Evolutionary conservation across 169 alveolate species (phyloP).

Genomic region (Cystoisospora suis): DNA sequence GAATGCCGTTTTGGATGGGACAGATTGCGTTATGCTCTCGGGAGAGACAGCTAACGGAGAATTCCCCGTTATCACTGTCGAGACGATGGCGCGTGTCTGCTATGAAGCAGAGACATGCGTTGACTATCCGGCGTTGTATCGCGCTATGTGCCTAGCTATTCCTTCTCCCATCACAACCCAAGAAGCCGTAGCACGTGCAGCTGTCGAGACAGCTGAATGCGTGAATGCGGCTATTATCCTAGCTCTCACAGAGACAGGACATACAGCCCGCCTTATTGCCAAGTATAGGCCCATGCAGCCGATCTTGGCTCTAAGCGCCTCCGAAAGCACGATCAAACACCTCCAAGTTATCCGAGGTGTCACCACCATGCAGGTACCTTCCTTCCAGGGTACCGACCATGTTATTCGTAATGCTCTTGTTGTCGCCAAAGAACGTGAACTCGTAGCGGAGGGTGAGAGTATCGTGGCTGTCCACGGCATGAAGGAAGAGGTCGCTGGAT

Average conservation of each 20-base stretch:
- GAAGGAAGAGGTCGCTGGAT: conserved; percentile 93
- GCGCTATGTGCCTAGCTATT: conserved; percentile 60
- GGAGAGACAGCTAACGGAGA: conserved; percentile 93
- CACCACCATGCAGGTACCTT: conserved; percentile 82
- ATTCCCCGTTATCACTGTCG: conserved; percentile 84
- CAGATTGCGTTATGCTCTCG: conserved; percentile 96
- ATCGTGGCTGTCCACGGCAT: conserved; percentile 95
- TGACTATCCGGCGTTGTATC: conserved; percentile 76
- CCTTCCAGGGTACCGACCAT: conserved; percentile 77
- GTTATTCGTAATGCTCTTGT: conserved; percentile 72
- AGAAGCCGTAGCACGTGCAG: conserved; percentile 79
- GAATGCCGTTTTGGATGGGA: conserved; percentile 98
- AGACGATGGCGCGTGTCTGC: conserved; percentile 86
- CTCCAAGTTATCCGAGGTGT: conserved; percentile 94
- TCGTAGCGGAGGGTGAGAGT: conserved; percentile 90
- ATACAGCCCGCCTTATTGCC: conserved; percentile 94
- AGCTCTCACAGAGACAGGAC: conserved; percentile 96
- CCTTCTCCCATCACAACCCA: conserved; percentile 63
- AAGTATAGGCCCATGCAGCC: conserved; percentile 95
- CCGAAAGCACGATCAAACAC: conserved; percentile 89
- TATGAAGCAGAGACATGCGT: conserved; percentile 88
- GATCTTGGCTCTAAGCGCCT: conserved; percentile 91
- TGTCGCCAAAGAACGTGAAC: conserved; percentile 91
- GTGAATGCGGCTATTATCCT: conserved; percentile 89
- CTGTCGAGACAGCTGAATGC: conserved; percentile 74